phyloP scores from a whole-genome alignment of 2,329 filamentous ascomycete species.

The Incumbomyces delicatus region DNA sequence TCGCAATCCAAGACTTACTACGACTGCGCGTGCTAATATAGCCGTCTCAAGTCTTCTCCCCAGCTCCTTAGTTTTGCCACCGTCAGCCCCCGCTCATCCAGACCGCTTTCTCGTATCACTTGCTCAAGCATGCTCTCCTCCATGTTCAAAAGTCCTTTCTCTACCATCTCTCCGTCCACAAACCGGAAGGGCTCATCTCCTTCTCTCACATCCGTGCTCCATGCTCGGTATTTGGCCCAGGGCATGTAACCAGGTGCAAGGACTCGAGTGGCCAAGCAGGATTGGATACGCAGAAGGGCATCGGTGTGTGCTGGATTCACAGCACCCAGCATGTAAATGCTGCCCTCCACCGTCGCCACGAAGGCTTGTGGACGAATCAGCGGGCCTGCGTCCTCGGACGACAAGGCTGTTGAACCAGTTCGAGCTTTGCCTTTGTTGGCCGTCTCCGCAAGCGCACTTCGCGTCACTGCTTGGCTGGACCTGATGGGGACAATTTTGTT shows the following conservation, averaged over 20 bases:
- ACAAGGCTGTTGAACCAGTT: conserved; percentile 1
- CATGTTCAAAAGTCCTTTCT: conserved; percentile 64
- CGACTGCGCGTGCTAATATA: conserved; percentile 12
- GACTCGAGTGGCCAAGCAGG: conserved; percentile 56
- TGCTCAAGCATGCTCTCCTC: conserved; percentile 48
- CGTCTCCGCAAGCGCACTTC: neutral
- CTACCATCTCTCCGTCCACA: conserved; percentile 83
- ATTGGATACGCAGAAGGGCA: conserved; percentile 72
- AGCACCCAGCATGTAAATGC: conserved; percentile 73
- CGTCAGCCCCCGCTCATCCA: conserved; percentile 7
- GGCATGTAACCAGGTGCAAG: conserved; percentile 61
- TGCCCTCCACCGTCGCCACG: conserved; percentile 81
- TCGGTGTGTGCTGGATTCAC: conserved; percentile 66
- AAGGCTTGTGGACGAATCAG: conserved; percentile 75
- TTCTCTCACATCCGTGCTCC: conserved; percentile 61
- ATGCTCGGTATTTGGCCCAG: conserved; percentile 74
- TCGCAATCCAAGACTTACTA: no score
- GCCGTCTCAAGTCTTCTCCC: conserved; percentile 19
- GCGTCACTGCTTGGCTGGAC: conserved; percentile 41
- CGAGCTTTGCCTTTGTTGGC: conserved; percentile 7
- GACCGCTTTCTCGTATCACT: conserved; percentile 35
- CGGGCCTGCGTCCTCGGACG: conserved; percentile 37
- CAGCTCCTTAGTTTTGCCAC: conserved; percentile 16
- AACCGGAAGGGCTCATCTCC: conserved; percentile 73
- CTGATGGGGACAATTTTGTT: conserved; percentile 70